Base-by-base conservation (phyloP, 2,329 filamentous ascomycete genomes). In the Fusarium temperatum region DNA sequence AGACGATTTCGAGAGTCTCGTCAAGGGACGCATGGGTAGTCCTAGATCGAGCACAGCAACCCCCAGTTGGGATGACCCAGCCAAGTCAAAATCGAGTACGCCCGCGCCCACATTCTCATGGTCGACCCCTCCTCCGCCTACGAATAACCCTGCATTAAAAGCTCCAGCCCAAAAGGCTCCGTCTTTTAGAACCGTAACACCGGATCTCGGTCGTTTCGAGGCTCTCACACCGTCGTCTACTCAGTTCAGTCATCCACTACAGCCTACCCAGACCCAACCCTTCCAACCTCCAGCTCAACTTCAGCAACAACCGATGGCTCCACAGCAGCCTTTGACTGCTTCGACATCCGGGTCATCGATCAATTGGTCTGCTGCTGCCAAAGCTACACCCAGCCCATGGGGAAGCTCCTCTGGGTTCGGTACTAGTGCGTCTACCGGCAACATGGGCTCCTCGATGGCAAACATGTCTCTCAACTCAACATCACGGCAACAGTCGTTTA, bases 1-100 rank as follows among this genome's bases (percentile, higher is more conserved):
- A 55, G 89, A 93, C 66, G 94, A 97, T 79, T 99, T 98, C 78
- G 95, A 98, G 81, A 90, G 90, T 5, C 89, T 99, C 6, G 95
- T 99, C 58, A 94, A 97, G 78, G 96, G 96, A 14, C 83, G 82
- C 18, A 77, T 76, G 51, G 75, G 79, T 35, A 82, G 79, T 64
- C 78, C 78, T 26, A 70, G 69, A 18, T 80, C 85, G 2, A 81
- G 85, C 77, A 85, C 88, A 72, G 79, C 83, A 44, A 79, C 81
- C 51, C 73, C 80, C 3, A 84, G 86, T 62, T 91, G 89, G 89
- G 88, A 90, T 61, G 80, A 84, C 15, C 78, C 78, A 7, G 80
- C 78, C 18, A 81, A 78, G 59, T 82, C 82, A 5, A 75, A 81
- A 18, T 76, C 83, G 18, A 81, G 81, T 53, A 83, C 84, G 6